These are phyloP conservation scores for Phoma herbarum DNA, from an alignment of 2,329 filamentous ascomycete genomes.

Conservation along the genomic window DNA sequence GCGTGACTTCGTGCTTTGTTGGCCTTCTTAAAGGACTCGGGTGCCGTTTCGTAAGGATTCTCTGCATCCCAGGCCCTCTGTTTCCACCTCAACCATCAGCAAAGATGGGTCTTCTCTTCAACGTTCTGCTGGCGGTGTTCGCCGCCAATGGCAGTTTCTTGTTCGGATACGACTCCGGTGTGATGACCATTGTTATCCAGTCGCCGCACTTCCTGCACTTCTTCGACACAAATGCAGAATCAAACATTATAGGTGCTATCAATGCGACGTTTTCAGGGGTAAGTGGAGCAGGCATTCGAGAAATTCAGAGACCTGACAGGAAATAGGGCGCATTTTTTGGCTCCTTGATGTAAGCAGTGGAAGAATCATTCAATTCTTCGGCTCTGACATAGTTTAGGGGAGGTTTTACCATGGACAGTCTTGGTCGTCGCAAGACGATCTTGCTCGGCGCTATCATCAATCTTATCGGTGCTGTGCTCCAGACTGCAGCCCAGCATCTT, in stretches of 20 bases:
- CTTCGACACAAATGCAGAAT: conserved; percentile 62
- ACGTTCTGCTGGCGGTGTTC: conserved; percentile 54
- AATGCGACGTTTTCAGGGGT: conserved; percentile 68
- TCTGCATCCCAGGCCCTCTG: background rate
- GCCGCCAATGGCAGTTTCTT: conserved; percentile 53
- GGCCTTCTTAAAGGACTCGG: conserved; percentile 9
- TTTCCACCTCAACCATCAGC: background rate
- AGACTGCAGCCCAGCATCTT: conserved; percentile 64
- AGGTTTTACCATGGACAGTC: conserved; percentile 67
- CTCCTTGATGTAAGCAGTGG: conserved; percentile 54
- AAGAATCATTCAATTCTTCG: no score
- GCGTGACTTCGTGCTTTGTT: conserved; percentile 4
- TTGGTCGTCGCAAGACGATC: conserved; percentile 68
- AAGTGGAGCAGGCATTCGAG: background rate
- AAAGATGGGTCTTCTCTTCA: conserved; percentile 55
- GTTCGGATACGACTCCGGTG: conserved; percentile 53
- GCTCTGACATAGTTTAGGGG: conserved; percentile 43
- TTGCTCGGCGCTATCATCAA: conserved; percentile 68
- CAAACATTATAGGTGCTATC: conserved; percentile 67
- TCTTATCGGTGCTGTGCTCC: conserved; percentile 66
- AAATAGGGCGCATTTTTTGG: conserved; percentile 62
- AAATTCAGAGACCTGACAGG: background rate
- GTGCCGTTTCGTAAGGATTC: background rate
- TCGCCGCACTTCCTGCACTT: conserved; percentile 64
- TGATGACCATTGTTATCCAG: conserved; percentile 63